phyloP scores from a whole-genome alignment of 2,329 filamentous ascomycete species.

The Gnomoniopsis sp. region DNA sequence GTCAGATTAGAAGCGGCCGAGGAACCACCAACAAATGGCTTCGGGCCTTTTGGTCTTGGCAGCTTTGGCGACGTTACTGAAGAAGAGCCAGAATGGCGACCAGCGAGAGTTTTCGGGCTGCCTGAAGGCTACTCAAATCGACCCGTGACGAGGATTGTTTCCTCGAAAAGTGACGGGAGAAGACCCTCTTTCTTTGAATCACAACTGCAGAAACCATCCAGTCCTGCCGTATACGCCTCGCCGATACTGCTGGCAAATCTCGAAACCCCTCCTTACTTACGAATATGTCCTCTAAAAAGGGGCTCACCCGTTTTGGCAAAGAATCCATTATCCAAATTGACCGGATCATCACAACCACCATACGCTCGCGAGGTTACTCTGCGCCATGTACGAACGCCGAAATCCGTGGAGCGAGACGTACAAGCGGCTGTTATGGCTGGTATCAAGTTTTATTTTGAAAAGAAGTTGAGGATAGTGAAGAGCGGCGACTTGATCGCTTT shows the following conservation, averaged over 20 bases:
- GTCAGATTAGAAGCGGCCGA: slow-evolving; percentile 76
- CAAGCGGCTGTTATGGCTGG: slow-evolving; percentile 85
- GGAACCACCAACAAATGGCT: slow-evolving; percentile 67
- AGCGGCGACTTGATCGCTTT: slow-evolving; percentile 86
- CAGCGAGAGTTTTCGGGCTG: slow-evolving; percentile 83
- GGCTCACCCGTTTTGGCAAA: slow-evolving; percentile 42
- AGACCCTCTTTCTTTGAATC: slow-evolving; percentile 64
- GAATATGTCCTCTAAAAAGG: slow-evolving; percentile 67
- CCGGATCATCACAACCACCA: slow-evolving; percentile 52
- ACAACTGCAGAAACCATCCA: slow-evolving; percentile 59
- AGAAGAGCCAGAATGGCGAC: slow-evolving; percentile 68
- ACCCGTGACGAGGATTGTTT: slow-evolving; percentile 58
- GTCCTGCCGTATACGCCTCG: slow-evolving; percentile 69
- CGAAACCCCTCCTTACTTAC: slow-evolving; percentile 72
- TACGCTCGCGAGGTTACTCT: slow-evolving; percentile 76
- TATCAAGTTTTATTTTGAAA: slow-evolving; percentile 84
- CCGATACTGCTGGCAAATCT: slow-evolving; percentile 86
- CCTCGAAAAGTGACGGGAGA: slow-evolving; percentile 47
- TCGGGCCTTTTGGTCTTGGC: slow-evolving; percentile 64
- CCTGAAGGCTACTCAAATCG: slow-evolving; percentile 69
- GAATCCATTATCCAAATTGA: slow-evolving; percentile 53
- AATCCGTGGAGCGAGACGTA: slow-evolving; percentile 79
- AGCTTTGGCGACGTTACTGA: slow-evolving; percentile 62
- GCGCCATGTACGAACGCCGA: slow-evolving; percentile 82
- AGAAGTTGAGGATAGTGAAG: slow-evolving; percentile 76